These are phyloP conservation scores for Bremia lactucae DNA, from an alignment of 352 stramenopile genomes.

Conservation along the genomic window DNA sequence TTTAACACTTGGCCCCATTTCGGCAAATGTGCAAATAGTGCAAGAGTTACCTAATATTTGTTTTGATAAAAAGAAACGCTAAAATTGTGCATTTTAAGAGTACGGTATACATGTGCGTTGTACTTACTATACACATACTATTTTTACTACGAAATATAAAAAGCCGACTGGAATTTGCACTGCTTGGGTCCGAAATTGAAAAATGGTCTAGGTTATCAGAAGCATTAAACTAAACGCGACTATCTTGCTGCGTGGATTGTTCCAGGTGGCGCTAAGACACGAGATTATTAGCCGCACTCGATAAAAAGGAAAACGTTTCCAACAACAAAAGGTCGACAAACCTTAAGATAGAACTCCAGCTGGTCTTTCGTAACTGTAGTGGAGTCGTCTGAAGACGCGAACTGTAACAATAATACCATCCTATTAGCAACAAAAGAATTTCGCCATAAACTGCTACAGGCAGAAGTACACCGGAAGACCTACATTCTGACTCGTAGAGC, in stretches of 20 bases:
- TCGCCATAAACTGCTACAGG: not conserved
- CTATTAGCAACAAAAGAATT: not conserved
- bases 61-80: not conserved
- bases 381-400: conserved; percentile 44
- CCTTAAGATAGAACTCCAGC: conserved; percentile 83
- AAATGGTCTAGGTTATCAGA: conserved; percentile 1
- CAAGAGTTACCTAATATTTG: too few relatives aligned
- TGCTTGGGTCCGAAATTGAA: too few relatives aligned
- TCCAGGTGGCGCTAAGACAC: conserved; percentile 38
- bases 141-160: too few relatives aligned
- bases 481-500: conserved; percentile 37
- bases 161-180: too few relatives aligned
- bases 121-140: too few relatives aligned
- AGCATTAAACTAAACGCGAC: conserved; percentile 16
- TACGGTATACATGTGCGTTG: too few relatives aligned
- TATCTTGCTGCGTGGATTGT: conserved; percentile 20
- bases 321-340: conserved; percentile 11
- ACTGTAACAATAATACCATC: conserved; percentile 12
- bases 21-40: too few relatives aligned
- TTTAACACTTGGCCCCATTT: conserved; percentile 9
- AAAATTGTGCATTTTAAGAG: too few relatives aligned
- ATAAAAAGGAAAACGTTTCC: conserved; percentile 1
- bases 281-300: conserved; percentile 1
- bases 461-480: conserved; percentile 32
- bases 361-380: conserved; percentile 66